Conservation (phyloP, 2,329 filamentous ascomycete species). For the Gnomoniopsis sp. region DNA sequence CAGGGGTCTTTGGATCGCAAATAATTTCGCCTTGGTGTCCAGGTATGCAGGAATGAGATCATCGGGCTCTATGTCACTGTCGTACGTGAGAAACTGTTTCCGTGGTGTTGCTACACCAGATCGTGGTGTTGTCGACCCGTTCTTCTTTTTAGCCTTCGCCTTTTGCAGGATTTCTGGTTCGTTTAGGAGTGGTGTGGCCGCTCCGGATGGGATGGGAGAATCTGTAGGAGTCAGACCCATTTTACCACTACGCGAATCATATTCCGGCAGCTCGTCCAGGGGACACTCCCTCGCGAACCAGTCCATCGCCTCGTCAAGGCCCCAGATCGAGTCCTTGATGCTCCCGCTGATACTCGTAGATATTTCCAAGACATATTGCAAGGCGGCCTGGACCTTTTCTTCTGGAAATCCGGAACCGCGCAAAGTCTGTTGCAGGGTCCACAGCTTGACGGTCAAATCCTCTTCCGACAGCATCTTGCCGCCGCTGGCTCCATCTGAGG, state of each 20-base stretch:
- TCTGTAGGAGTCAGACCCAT: conserved; percentile 39
- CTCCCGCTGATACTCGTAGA: conserved; percentile 56
- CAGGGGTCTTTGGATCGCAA: conserved; percentile 54
- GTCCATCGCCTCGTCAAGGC: conserved; percentile 81
- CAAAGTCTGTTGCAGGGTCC: conserved; percentile 78
- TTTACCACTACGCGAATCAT: conserved; percentile 50
- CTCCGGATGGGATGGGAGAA: conserved; percentile 47
- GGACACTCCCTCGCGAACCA: conserved; percentile 81
- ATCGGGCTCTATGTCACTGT: conserved; percentile 72
- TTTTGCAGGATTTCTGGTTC: conserved; percentile 31
- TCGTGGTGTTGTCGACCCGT: conserved; percentile 26
- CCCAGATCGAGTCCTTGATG: conserved; percentile 71
- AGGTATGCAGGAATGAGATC: conserved; percentile 74
- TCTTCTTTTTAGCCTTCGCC: conserved; percentile 32
- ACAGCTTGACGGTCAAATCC: conserved; percentile 74
- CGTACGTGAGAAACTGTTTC: conserved; percentile 48
- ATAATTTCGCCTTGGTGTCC: conserved; percentile 67
- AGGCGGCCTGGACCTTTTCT: conserved; percentile 57
- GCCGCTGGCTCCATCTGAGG: conserved; percentile 39
- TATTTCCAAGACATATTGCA: conserved; percentile 66
- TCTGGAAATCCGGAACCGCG: conserved; percentile 65
- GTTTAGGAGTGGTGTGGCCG: conserved; percentile 44
- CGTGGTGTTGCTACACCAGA: conserved; percentile 32
- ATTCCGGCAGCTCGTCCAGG: conserved; percentile 67
- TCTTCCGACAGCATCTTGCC: conserved; percentile 67